A percentile compares a stretch with the other conserved stretches of the same genome.
Evolutionary conservation across 1,284 basidiomycete species (phyloP).

Genomic region (Ustilago loliicola): DNA sequence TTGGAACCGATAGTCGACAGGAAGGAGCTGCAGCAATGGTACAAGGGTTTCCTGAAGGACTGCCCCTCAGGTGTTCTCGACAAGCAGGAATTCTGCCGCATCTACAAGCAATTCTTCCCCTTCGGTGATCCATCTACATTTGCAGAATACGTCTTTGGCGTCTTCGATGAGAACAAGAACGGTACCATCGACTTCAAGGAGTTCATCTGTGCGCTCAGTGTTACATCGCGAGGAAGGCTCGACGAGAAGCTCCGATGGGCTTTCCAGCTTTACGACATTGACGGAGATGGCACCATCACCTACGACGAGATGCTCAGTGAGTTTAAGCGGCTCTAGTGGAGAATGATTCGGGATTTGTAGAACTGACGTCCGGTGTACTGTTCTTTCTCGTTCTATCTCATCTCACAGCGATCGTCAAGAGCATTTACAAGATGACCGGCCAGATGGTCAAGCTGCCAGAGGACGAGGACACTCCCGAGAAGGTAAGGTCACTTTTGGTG

Average conservation of each 20-base stretch:
- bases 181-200: conserved; percentile 74
- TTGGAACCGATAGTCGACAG: conserved; percentile 84
- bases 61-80: conserved; percentile 97
- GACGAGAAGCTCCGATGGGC: conserved; percentile 99
- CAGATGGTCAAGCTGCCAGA: conserved; percentile 98
- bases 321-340: conserved; percentile 16
- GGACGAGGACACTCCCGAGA: conserved; percentile 99
- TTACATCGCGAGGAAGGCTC: conserved; percentile 90
- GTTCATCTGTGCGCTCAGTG: conserved; percentile 96
- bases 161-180: conserved; percentile 70
- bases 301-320: conserved; percentile 84
- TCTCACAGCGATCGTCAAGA: conserved; percentile 64
- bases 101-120: conserved; percentile 99
- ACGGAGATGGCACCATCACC: conserved; percentile 74
- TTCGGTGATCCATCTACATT: conserved; percentile 98
- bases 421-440: conserved; percentile 74
- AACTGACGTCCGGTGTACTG: background rate
- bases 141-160: conserved; percentile 97
- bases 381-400: background rate
- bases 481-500: conserved; percentile 75
- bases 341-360: background rate
- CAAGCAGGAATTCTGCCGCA: conserved; percentile 94
- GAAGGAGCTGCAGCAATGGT: conserved; percentile 99
- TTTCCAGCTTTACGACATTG: conserved; percentile 99
- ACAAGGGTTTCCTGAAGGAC: conserved; percentile 99